Conservation (phyloP, 1,284 basidiomycete genomes). For the Ceratobasidium sp. region DNA sequence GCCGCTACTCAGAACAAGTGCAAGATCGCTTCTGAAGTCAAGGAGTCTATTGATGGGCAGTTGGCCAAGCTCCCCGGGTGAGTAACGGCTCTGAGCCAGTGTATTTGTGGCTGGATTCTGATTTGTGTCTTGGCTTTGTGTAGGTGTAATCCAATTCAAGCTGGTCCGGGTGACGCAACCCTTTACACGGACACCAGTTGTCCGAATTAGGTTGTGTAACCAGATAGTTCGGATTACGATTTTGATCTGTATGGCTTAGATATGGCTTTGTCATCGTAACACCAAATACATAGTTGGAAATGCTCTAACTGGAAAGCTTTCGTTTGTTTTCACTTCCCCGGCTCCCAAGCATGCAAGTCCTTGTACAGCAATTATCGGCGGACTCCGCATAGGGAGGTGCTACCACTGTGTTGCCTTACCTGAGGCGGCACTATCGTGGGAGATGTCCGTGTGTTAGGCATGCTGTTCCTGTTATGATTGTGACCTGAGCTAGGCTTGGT, state of each 20-base stretch:
- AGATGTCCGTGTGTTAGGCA: too few relatives aligned
- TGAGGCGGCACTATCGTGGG: too few relatives aligned
- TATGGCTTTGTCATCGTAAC: background rate
- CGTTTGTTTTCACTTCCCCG: too few relatives aligned
- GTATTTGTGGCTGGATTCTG: background rate
- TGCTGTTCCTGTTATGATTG: too few relatives aligned
- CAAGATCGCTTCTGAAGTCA: conserved; percentile 58
- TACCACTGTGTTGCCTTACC: too few relatives aligned
- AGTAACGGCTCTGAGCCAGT: background rate
- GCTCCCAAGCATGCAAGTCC: too few relatives aligned
- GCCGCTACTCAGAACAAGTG: conserved; percentile 54
- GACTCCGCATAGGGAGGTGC: too few relatives aligned
- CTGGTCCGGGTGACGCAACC: conserved; percentile 48
- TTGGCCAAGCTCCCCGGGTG: conserved; percentile 52
- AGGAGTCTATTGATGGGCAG: conserved; percentile 52
- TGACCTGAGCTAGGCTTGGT: too few relatives aligned
- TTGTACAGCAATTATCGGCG: too few relatives aligned
- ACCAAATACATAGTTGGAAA: too few relatives aligned
- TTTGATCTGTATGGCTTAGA: background rate
- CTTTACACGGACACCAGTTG: conserved; percentile 43
- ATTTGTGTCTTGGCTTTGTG: background rate
- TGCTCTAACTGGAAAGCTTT: too few relatives aligned
- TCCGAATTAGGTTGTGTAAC: background rate
- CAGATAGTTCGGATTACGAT: too few relatives aligned
- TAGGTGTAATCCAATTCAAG: conserved; percentile 52